Evolutionary conservation across 2,329 filamentous ascomycete species (phyloP).

Genomic region (Talaromyces atroroseus): DNA sequence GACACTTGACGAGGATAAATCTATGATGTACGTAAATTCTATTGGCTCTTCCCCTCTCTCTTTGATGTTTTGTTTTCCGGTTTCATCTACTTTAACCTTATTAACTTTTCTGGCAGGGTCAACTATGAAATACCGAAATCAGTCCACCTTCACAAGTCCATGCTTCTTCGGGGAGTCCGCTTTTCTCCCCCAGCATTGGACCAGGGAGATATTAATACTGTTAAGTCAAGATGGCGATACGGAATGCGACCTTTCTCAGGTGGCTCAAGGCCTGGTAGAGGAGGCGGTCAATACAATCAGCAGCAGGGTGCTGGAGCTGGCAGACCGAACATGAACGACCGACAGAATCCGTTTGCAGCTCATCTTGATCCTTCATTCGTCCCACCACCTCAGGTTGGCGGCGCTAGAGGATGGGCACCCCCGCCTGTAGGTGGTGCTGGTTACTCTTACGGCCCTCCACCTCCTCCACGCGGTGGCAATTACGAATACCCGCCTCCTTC

Average conservation of each 20-base stretch:
- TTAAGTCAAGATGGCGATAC: constrained; percentile 60
- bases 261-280: constrained; percentile 43
- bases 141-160: constrained; percentile 77
- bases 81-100: constrained; percentile 19
- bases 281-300: constrained; percentile 52
- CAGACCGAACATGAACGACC: constrained; percentile 20
- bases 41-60: not conserved
- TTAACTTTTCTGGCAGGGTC: constrained; percentile 52
- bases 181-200: constrained; percentile 68
- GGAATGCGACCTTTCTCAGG: constrained; percentile 60
- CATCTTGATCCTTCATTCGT: constrained; percentile 42
- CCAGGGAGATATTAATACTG: constrained; percentile 66
- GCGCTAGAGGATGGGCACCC: constrained; percentile 31
- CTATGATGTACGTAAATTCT: constrained; percentile 62
- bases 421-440: constrained; percentile 26
- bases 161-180: constrained; percentile 80
- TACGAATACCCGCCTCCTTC: constrained; percentile 20
- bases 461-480: constrained; percentile 34
- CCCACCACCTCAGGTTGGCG: constrained; percentile 24
- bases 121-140: constrained; percentile 76
- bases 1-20: constrained; percentile 76
- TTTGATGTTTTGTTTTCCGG: constrained; percentile 16
- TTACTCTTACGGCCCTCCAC: constrained; percentile 33
- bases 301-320: not conserved
- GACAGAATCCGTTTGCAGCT: constrained; percentile 44